Evolutionary conservation across 441 rosid species (phyloP).

Genomic region (Populus hybrid): DNA sequence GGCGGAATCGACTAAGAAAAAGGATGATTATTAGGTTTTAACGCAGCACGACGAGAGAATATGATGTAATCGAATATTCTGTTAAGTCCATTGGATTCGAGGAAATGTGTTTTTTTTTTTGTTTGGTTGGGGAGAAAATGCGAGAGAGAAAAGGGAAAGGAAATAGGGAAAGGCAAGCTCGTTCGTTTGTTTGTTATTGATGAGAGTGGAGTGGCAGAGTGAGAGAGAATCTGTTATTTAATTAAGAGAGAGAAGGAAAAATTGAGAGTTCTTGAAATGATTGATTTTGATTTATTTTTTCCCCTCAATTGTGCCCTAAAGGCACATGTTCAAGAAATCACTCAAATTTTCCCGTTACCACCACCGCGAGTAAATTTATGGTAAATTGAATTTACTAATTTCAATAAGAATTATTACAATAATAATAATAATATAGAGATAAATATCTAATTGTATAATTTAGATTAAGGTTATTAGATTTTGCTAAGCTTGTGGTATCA

Average conservation of each 20-base stretch:
- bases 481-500: too few species aligned
- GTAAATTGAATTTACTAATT: too few species aligned
- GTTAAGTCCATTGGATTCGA: constrained; percentile 16
- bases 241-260: constrained; percentile 3
- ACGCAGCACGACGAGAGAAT: constrained; percentile 27
- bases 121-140: constrained; percentile 21
- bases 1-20: constrained; percentile 15
- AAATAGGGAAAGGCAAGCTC: neutral
- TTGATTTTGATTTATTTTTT: constrained; percentile 10
- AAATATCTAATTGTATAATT: too few species aligned
- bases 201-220: neutral
- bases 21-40: neutral
- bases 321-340: neutral
- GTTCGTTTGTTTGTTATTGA: neutral
- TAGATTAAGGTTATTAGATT: too few species aligned
- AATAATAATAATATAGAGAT: too few species aligned
- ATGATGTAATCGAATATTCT: constrained; percentile 25
- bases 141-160: constrained; percentile 21
- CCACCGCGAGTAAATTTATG: neutral
- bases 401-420: too few species aligned
- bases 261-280: constrained; percentile 31
- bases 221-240: constrained; percentile 24
- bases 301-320: neutral
- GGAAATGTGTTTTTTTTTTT: neutral
- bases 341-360: neutral